Evolutionary conservation across 164 flowering plant species (phyloP).

Genomic region (Sedum album): DNA sequence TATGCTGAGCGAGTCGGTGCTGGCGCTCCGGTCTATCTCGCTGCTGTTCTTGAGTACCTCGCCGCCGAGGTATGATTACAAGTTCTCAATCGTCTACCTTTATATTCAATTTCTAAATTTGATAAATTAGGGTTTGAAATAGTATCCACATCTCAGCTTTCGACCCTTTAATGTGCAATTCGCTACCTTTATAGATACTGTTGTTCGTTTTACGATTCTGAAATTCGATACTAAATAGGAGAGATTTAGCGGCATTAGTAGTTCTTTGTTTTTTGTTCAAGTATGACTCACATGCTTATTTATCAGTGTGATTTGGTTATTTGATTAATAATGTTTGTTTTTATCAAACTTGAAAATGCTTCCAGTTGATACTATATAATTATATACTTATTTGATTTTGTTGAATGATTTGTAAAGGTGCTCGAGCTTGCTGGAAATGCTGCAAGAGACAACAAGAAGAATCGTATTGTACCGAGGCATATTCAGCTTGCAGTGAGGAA

Average conservation of each 20-base stretch:
- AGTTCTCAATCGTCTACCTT: not conserved
- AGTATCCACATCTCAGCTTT: not conserved
- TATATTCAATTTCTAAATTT: not conserved
- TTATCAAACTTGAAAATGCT: too few species aligned
- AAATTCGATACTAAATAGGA: too few species aligned
- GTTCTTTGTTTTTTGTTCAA: too few species aligned
- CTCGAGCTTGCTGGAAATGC: constrained; percentile 67
- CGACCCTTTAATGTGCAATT: too few species aligned
- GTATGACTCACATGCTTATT: too few species aligned
- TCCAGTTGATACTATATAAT: not conserved
- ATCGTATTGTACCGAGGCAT: constrained; percentile 58
- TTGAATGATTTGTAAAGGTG: constrained; percentile 24
- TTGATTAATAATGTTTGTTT: not conserved
- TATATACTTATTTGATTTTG: not conserved
- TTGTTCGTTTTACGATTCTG: too few species aligned
- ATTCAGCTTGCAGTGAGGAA: constrained; percentile 69
- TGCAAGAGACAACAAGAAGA: constrained; percentile 70
- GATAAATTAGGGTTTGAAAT: not conserved
- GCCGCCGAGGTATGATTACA: not conserved
- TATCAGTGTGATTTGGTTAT: too few species aligned
- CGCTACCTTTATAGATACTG: too few species aligned
- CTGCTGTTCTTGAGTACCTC: constrained; percentile 4
- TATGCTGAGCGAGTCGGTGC: constrained; percentile 4
- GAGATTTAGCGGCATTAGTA: too few species aligned
- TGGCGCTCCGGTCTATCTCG: constrained; percentile 7